Conservation (phyloP, 371 early-diverging fungal species). For the Lichtheimia ornata region DNA sequence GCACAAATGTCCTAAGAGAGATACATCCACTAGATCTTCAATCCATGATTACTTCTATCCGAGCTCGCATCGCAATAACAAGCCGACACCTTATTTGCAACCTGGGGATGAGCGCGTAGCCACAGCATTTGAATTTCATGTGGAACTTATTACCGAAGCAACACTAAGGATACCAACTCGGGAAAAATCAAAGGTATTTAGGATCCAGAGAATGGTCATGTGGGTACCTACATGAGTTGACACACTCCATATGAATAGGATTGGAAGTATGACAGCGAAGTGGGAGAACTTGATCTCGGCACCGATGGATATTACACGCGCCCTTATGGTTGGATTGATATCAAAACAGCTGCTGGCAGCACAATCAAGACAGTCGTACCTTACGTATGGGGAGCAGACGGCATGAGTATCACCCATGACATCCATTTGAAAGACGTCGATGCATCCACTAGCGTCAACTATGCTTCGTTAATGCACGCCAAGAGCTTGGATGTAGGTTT, state of each 20-base stretch:
- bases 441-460: slow-evolving; percentile 73
- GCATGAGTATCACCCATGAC: slow-evolving; percentile 56
- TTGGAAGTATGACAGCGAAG: slow-evolving; percentile 57
- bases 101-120: slow-evolving; percentile 64
- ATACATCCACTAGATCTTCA: slow-evolving; percentile 26
- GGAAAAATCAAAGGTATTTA: slow-evolving; percentile 74
- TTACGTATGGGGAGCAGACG: slow-evolving; percentile 53
- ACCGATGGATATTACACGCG: slow-evolving; percentile 54
- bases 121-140: slow-evolving; percentile 61
- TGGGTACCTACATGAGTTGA: background rate
- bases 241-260: slow-evolving; percentile 49
- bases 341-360: slow-evolving; percentile 62
- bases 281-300: slow-evolving; percentile 36
- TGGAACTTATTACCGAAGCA: slow-evolving; percentile 68
- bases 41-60: slow-evolving; percentile 85
- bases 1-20: background rate
- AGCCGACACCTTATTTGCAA: slow-evolving; percentile 46
- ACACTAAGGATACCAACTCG: slow-evolving; percentile 70
- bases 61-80: slow-evolving; percentile 57
- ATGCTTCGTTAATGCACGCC: slow-evolving; percentile 60
- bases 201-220: background rate
- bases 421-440: slow-evolving; percentile 53
- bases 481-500: slow-evolving; percentile 52
- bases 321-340: slow-evolving; percentile 81
- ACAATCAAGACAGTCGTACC: slow-evolving; percentile 64